Percentiles rank a stretch among this genome's conserved stretches.
Conservation (phyloP, 192 early-diverging fungal genomes). For the Entophlyctis helioformis region DNA sequence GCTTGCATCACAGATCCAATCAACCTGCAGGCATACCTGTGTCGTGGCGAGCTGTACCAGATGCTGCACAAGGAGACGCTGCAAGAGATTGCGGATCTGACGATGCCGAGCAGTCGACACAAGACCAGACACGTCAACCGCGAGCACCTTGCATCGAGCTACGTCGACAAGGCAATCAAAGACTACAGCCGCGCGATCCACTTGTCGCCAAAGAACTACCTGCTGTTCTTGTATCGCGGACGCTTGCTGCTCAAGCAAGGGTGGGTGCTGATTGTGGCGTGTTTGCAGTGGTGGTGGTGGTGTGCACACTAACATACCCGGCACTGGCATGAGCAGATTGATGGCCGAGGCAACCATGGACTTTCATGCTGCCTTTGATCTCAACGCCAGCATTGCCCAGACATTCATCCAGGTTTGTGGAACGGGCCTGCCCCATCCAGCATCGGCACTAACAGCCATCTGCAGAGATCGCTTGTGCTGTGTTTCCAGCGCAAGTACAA, state of each 20-base stretch:
- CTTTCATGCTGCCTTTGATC: constrained; percentile 43
- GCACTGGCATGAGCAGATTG: constrained; percentile 2
- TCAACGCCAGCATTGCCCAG: constrained; percentile 43
- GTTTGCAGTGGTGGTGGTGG: too few relatives aligned
- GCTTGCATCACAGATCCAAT: constrained; percentile 36
- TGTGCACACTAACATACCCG: too few relatives aligned
- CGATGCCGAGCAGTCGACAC: background rate
- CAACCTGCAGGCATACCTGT: constrained; percentile 23
- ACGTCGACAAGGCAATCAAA: constrained; percentile 24
- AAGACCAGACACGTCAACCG: background rate
- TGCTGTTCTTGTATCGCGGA: constrained; percentile 39
- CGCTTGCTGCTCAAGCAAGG: constrained; percentile 28
- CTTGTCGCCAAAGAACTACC: constrained; percentile 30
- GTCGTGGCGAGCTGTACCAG: constrained; percentile 38
- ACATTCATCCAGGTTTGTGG: constrained; percentile 33
- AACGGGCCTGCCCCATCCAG: too few relatives aligned
- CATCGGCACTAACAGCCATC: background rate
- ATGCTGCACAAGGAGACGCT: constrained; percentile 19
- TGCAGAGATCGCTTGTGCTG: constrained; percentile 28
- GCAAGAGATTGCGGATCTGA: constrained; percentile 1
- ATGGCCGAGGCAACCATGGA: constrained; percentile 39
- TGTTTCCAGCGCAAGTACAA: constrained; percentile 41
- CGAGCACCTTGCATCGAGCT: constrained; percentile 5
- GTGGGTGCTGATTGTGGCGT: too few relatives aligned
- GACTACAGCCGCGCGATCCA: constrained; percentile 41